phyloP scores from a whole-genome alignment of 495 filamentous ascomycete genomes.

The Hyaloscypha hepaticicola region DNA sequence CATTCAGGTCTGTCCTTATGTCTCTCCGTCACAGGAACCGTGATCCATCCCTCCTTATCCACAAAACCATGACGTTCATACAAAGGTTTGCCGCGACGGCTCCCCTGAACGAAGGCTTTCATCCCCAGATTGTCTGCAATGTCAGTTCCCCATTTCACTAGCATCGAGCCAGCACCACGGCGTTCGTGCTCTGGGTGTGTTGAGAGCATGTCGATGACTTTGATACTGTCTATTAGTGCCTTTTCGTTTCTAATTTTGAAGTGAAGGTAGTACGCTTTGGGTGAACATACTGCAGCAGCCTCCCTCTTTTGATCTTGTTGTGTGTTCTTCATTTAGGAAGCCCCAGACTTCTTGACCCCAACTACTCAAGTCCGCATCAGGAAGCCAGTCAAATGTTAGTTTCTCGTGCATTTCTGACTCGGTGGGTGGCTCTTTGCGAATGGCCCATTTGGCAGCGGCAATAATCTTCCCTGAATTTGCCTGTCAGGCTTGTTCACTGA shows the following conservation, averaged over 20 bases:
- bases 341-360: conserved; percentile 10
- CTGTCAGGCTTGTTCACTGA: not conserved
- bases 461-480: conserved; percentile 2
- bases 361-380: conserved; percentile 1
- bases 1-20: not conserved
- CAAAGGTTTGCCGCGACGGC: not conserved
- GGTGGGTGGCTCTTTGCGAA: conserved; percentile 6
- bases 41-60: conserved; percentile 7
- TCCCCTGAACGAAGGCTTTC: conserved; percentile 8
- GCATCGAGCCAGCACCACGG: conserved; percentile 14
- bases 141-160: conserved; percentile 18
- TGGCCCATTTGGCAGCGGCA: conserved; percentile 10
- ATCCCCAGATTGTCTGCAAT: conserved; percentile 9
- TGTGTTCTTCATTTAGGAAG: conserved; percentile 6
- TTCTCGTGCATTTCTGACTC: conserved; percentile 4
- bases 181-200: conserved; percentile 14
- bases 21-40: conserved; percentile 8
- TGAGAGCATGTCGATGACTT: conserved; percentile 17
- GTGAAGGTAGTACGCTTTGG: not conserved
- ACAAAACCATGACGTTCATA: conserved; percentile 13
- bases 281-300: conserved; percentile 8
- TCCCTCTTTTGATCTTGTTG: not conserved
- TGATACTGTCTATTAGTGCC: not conserved
- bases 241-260: not conserved
- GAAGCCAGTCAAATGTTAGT: conserved; percentile 2